Percentiles rank a stretch among this genome's conserved stretches.
Evolutionary conservation across 805 yeast species (phyloP).

Genomic region (Martiniozyma abietophila): DNA sequence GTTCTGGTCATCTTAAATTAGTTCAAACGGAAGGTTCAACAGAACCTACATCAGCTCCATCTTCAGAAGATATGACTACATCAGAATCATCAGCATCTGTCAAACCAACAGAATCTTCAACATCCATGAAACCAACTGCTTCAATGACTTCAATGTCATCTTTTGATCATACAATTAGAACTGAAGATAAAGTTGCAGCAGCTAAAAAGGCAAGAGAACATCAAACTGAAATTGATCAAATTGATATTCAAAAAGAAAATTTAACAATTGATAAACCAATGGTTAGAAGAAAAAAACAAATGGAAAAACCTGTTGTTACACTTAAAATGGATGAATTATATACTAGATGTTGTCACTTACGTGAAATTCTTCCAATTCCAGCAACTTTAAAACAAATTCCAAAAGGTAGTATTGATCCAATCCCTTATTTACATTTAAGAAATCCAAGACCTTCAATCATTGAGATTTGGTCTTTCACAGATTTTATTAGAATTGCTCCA

Average conservation of each 20-base stretch:
- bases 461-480: constrained; percentile 82
- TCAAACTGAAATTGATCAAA: constrained; percentile 15
- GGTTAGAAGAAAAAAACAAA: constrained; percentile 27
- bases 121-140: constrained; percentile 14
- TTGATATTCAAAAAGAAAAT: constrained; percentile 15
- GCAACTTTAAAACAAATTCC: constrained; percentile 79
- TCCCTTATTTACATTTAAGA: constrained; percentile 59
- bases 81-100: no score
- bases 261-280: constrained; percentile 66
- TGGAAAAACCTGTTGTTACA: constrained; percentile 31
- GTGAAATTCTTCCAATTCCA: constrained; percentile 89
- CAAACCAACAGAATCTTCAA: no score
- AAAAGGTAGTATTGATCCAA: constrained; percentile 65
- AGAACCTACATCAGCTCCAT: constrained; percentile 13
- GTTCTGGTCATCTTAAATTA: constrained; percentile 55
- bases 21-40: constrained; percentile 15
- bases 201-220: constrained; percentile 23
- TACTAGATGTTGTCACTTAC: constrained; percentile 85
- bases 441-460: constrained; percentile 88
- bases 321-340: constrained; percentile 60
- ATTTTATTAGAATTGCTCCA: constrained; percentile 80
- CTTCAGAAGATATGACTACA: constrained; percentile 14
- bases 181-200: constrained; percentile 23
- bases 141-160: constrained; percentile 15
- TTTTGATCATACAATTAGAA: constrained; percentile 21